Base-by-base conservation (phyloP, 2,329 filamentous ascomycete species). In the Monilinia fructicola region DNA sequence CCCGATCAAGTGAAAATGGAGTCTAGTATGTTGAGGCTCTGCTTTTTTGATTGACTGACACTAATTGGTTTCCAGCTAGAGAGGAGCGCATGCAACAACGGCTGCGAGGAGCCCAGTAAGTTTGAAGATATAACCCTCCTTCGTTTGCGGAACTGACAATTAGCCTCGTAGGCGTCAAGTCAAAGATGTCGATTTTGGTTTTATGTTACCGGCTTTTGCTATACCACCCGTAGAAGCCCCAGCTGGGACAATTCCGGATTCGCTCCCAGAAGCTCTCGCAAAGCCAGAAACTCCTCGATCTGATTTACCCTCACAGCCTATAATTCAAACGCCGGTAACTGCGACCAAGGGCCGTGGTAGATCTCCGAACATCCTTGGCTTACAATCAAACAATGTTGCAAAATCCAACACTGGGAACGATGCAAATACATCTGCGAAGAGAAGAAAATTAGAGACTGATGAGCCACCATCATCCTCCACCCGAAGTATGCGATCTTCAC, bases 81-180 rank as follows among this genome's bases (percentile, higher is more conserved):
- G 84, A 85, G 71, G 85, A 87, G 75, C 85, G 85, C 73, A 82
- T 88, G 79, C 85, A 86, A 69, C 82, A 87, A 78, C 86, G 87
- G 74, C 83, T 89, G 75, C 85, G 87, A 69, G 87, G 87, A 69
- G 86, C 86, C 53, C 84, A 85, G 86, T 87, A 80, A 71, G 83
- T 76, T 42, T 23, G 11, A 26, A 62, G 14, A 38, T 16, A 38
- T 2, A 18, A 12, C 40, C 31, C 18, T 50, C 53, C 35, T 60
- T 68, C 54, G 67, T 54, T 21, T 69, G 53, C 54, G 60, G 21
- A 40, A 85, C 83, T 71, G 81, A 82, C 71, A 18, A 42, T 58
- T 28, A 16, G n/a, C n/a, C 42, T 23, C 73, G 73, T 67, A 73
- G 73, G 53, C 82, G 84, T 67, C 82, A 87, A 73, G 79, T 89